Evolutionary conservation across 1,284 basidiomycete species (phyloP), one percentile per base, ranked within the genome.

Genomic region (Cryptococcus sp.): DNA sequence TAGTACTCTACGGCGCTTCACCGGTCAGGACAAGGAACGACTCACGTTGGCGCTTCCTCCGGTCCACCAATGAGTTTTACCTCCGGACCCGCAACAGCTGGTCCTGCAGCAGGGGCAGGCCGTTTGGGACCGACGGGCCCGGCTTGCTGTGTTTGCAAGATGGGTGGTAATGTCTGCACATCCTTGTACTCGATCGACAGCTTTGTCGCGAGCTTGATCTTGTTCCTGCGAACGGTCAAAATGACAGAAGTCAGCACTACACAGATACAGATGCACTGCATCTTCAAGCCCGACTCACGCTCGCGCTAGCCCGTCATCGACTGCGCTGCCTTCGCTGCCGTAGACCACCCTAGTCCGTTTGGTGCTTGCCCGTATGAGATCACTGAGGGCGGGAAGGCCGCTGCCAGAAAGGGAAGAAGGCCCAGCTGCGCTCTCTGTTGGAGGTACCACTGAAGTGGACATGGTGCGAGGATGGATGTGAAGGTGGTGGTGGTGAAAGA

Each of bases 101-200:
- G 87, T 62, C 89, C 87, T 68, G 54, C 56, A 4, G 56, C 56
- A 16, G 78, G 63, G n/a, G 60, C 62, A 80, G 76, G 88, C 52
- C 85, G 80, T 52, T 86, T 82, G 0, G 91, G 91, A 0, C 89
- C 91, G 3, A 91, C 84, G 0, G 84, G 81, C 0, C 84, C 87
- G 61, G 72, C 77, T 62, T 94, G 91, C 63, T 94, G 91, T 0
- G 86, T 80, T 18, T 90, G 79, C 37, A 98, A 79, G 1, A 89
- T 84, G 3, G 89, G 79, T 0, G 95, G 95, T 1, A 98, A 84
- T 36, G 86, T 83, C 72, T 89, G 89, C 66, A 85, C 91, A 70
- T 96, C 86, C 55, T 82, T 82, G 77, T 95, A 98, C 77, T 98
- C 95, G 13, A 78, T 87, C 81, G 68, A 85, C 75, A 77, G 89